Base-by-base conservation (phyloP, 2,329 filamentous ascomycete genomes). In the Monilinia vaccinii-corymbosi region DNA sequence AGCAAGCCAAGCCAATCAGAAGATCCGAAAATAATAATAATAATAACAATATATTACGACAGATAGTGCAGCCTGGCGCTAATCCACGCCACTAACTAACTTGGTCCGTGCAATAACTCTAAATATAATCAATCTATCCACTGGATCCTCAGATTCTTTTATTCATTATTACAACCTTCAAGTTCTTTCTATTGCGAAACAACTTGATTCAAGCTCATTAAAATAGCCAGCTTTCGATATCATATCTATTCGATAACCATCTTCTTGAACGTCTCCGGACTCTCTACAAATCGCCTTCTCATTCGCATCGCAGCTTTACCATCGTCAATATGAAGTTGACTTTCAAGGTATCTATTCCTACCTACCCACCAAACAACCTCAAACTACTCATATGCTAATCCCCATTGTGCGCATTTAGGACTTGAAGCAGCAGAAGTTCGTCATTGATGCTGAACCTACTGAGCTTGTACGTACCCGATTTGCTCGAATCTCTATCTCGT, bases 341-440 rank as follows among this genome's bases (percentile, higher is more conserved):
- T 64, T 88, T 89, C 79, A 88, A 87, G 78, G 84, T 85, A 74
- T 58, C 69, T 66, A 61, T 51, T 57, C 62, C 52, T 38, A 32
- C 60, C 62, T 62, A 66, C 65, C 66, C 61, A 64, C 64, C 65
- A 65, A 72, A 61, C 18, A 23, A 18, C 6, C n/a, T 44, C 23
- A 34, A 23, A 9, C 11, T 23, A 5, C 51, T 38, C 60, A 50
- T 44, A 61, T 64, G 61, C 69, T 69, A 63, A 71, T 63, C 38
- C 52, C 48, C 31, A 40, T 51, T 62, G 51, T 51, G 67, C 56
- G n/a, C 46, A 47, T 68, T 38, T 70, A 97, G 92, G 94, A 99
- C 79, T 83, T 99, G 72, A 97, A 97, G 81, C 94, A 97, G 77
- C 89, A 97, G 75, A 97, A 97, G 81, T 99, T 99, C 78, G 86